A percentile compares a stretch with the other conserved stretches of the same genome.
phyloP scores from a whole-genome alignment of 805 yeast species.

The Scheffersomyces ergatensis region DNA sequence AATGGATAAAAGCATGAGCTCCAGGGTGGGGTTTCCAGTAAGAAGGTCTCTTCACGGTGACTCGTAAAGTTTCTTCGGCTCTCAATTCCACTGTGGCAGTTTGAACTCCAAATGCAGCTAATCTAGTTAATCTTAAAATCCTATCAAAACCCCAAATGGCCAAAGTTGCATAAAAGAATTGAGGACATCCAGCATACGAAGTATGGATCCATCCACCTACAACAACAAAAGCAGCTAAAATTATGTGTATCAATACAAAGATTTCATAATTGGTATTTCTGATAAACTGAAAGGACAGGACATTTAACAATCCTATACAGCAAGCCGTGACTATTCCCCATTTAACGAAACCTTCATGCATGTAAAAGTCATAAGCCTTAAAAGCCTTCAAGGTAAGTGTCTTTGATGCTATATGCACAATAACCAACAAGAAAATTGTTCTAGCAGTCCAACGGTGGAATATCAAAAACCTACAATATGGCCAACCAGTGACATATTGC shows the following conservation, averaged over 20 bases:
- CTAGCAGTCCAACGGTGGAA: conserved; percentile 61
- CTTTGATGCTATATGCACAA: conserved; percentile 37
- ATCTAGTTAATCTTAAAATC: conserved; percentile 25
- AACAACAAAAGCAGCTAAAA: conserved; percentile 42
- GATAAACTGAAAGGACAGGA: conserved; percentile 50
- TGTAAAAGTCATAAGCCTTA: conserved; percentile 7
- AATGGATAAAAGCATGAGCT: conserved; percentile 37
- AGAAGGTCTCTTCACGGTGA: conserved; percentile 47
- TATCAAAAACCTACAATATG: conserved; percentile 48
- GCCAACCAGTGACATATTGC: conserved; percentile 55
- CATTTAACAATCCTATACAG: conserved; percentile 39
- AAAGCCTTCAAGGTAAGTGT: conserved; percentile 5
- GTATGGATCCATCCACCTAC: conserved; percentile 58
- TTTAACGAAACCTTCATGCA: conserved; percentile 16
- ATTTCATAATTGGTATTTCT: conserved; percentile 57
- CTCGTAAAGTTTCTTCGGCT: conserved; percentile 39
- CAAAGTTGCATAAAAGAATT: conserved; percentile 25
- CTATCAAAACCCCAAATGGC: conserved; percentile 40
- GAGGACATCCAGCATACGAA: conserved; percentile 18
- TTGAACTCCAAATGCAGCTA: conserved; percentile 30
- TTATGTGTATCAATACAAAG: conserved; percentile 30
- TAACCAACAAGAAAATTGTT: conserved; percentile 37
- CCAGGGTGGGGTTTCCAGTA: conserved; percentile 43
- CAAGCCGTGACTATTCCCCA: conserved; percentile 27
- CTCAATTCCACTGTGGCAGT: conserved; percentile 33